Base-by-base conservation (phyloP, 2,329 filamentous ascomycete genomes). In the Paramyrothecium roridum region DNA sequence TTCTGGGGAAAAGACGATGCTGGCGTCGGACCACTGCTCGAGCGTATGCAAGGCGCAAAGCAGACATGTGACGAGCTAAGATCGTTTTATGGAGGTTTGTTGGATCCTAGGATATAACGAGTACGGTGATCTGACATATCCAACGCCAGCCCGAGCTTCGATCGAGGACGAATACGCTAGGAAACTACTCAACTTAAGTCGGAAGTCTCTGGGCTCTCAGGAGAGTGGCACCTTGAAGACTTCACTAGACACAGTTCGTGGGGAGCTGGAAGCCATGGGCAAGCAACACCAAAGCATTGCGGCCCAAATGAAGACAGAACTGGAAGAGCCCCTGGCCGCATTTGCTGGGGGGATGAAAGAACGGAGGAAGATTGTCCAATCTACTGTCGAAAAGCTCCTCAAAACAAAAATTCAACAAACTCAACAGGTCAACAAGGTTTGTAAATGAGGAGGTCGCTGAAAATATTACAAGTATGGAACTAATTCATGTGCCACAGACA, bases 1-100 rank as follows among this genome's bases (percentile, higher is more conserved):
- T 99, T 99, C 75, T 99, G 95, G 95, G 95, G 95, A 61, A 98
- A 96, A 80, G 93, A 98, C 72, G 95, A 99, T 80, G 95, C 93
- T 52, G 96, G 95, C 70, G 93, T 99, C 67, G 82, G 82, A 48
- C 96, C 95, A 56, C 84, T 99, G 67, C 82, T 99, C 30, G 91
- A 93, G 72, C 93, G 95, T 68, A 96, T 99, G 91, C 88, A 91
- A 69, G 88, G 87, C 73, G 91, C 95, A 50, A 99, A 99, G 79
- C 86, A 89, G 66, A 97, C 95, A 23, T 93, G 89, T 70, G 96
- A 99, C 74, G 95, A 99, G 75, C 75, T 99, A 52, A 93, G 90
- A 69, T 80, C 88, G 11, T 99, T 99, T 76, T 99, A 99, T 73
- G 86, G 81, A 59, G 83, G 90, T 93, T 77, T 61, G 80, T 12